phyloP scores from a whole-genome alignment of 148 eudicot species.

The Talinum fruticosum region DNA sequence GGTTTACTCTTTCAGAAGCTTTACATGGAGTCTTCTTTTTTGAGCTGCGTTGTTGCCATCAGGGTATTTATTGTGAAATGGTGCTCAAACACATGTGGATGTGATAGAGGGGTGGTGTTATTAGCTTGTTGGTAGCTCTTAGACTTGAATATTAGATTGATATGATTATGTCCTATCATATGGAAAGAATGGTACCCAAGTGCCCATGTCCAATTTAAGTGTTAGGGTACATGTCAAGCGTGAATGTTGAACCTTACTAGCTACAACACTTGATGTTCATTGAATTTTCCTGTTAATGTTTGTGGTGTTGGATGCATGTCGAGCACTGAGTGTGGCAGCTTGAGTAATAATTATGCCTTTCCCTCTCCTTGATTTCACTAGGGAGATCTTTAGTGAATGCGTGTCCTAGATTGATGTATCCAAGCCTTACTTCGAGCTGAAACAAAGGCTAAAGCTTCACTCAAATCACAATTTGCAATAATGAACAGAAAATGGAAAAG shows the following conservation, averaged over 20 bases:
- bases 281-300: background rate
- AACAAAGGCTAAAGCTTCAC: no score
- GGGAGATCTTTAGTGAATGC: background rate
- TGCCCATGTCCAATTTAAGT: background rate
- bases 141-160: background rate
- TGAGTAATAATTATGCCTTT: background rate
- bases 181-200: background rate
- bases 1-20: background rate
- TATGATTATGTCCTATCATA: background rate
- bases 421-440: no score
- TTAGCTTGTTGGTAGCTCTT: background rate
- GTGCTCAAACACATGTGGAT: background rate
- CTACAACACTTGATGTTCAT: background rate
- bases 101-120: background rate
- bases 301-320: background rate
- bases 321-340: background rate
- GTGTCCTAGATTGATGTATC: no score
- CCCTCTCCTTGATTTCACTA: background rate
- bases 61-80: background rate
- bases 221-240: background rate
- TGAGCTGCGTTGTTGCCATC: background rate
- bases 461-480: no score
- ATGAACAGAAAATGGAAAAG: no score
- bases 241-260: background rate
- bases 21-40: background rate